phyloP scores from a whole-genome alignment of 768 basidiomycete species.

The Coprinopsis marcescibilis region DNA sequence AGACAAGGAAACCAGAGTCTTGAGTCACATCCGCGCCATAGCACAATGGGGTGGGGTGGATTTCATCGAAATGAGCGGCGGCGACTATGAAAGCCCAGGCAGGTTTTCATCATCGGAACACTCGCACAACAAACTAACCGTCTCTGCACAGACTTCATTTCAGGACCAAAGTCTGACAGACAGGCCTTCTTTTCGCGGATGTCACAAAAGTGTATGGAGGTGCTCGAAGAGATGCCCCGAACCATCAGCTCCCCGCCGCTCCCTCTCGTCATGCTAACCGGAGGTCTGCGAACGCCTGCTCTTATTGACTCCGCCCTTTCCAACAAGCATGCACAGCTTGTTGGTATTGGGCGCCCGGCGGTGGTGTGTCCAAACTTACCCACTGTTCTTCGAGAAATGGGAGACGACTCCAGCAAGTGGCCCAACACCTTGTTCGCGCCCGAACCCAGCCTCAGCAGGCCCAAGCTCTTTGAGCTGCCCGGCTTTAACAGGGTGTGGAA shows the following conservation, averaged over 20 bases:
- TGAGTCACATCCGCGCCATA: constrained; percentile 56
- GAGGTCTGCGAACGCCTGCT: constrained; percentile 61
- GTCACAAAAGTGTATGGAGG: constrained; percentile 47
- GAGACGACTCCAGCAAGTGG: constrained; percentile 17
- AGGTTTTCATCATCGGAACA: neutral
- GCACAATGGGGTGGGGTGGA: constrained; percentile 65
- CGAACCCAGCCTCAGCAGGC: constrained; percentile 29
- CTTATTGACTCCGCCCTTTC: constrained; percentile 49
- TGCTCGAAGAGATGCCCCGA: constrained; percentile 31
- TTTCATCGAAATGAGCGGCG: constrained; percentile 85
- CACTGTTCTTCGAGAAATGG: constrained; percentile 23
- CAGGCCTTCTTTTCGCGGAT: constrained; percentile 74
- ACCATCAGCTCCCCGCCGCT: constrained; percentile 17
- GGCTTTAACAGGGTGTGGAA: constrained; percentile 22
- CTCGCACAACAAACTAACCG: constrained; percentile 1
- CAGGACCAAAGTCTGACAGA: constrained; percentile 32
- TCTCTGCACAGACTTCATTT: constrained; percentile 45
- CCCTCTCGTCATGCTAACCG: constrained; percentile 75
- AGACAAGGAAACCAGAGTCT: constrained; percentile 37
- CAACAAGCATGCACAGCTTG: constrained; percentile 57
- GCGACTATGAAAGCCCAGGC: constrained; percentile 80
- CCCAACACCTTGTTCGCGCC: constrained; percentile 29
- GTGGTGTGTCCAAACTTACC: constrained; percentile 61
- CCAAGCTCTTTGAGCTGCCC: constrained; percentile 15
- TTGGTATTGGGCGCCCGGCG: constrained; percentile 71